Evolutionary conservation across 2,329 filamentous ascomycete species (phyloP).

Genomic region (Bipolaris sorokiniana): DNA sequence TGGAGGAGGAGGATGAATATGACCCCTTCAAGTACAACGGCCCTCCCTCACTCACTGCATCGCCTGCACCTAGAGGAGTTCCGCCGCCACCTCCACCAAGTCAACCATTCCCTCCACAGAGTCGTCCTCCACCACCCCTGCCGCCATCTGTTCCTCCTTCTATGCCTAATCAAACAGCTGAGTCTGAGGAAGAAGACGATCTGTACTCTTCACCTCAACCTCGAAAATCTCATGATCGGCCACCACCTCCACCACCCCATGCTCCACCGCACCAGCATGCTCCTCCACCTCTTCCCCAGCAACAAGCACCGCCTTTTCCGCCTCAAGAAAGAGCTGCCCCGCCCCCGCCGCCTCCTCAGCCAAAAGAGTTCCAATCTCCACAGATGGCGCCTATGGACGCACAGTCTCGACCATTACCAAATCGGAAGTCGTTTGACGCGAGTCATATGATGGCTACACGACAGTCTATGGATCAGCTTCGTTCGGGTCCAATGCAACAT

Average conservation of each 20-base stretch:
- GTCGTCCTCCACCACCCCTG: conserved; percentile 38
- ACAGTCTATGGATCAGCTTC: conserved; percentile 74
- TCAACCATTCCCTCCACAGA: conserved; percentile 43
- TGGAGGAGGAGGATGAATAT: conserved; percentile 66
- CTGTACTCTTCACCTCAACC: conserved; percentile 45
- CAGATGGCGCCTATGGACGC: conserved; percentile 50
- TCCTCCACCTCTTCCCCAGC: conserved; percentile 48
- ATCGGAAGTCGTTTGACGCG: conserved; percentile 70
- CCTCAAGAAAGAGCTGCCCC: conserved; percentile 51
- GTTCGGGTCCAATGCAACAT: conserved; percentile 65
- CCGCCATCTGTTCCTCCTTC: conserved; percentile 44
- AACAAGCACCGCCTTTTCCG: conserved; percentile 48
- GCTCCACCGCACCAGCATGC: conserved; percentile 42
- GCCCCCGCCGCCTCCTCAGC: conserved; percentile 44
- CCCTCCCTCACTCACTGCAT: conserved; percentile 14
- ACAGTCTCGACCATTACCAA: conserved; percentile 52
- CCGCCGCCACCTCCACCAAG: conserved; percentile 45
- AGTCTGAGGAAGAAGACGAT: conserved; percentile 47
- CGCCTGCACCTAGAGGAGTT: conserved; percentile 47
- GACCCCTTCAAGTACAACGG: conserved; percentile 66
- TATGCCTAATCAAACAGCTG: conserved; percentile 34
- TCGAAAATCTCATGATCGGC: conserved; percentile 45
- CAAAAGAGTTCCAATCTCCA: conserved; percentile 34
- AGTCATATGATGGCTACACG: conserved; percentile 60
- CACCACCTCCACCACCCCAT: conserved; percentile 47